Base-by-base conservation (phyloP, 768 basidiomycete genomes). In the Pulveroboletus sp. region DNA sequence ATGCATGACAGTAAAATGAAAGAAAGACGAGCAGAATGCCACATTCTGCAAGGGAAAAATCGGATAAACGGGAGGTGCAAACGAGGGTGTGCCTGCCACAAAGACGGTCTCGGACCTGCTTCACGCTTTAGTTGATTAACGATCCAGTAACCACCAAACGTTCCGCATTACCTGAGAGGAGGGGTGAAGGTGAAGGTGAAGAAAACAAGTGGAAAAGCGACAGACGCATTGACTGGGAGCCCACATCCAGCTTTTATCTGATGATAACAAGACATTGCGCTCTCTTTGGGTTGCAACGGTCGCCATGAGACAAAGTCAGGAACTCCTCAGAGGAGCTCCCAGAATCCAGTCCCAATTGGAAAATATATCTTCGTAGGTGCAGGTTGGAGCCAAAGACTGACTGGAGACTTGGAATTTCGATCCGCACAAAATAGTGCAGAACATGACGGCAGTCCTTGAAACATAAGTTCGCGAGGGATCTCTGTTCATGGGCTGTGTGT, bases 71-170 rank as follows among this genome's bases (percentile, higher is more conserved):
- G 19, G 17, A 37, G 23, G 33, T 19, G 19, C 23, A 27, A 55
- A 43, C 23, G 27, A 55, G 38, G 49, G 59, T 62, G 53, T 62
- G 38, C 61, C 61, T 32, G 53, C 44, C 52, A 59, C 59, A 35
- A 47, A 52, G 11, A 29, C 53, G 60, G 63, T 65, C 57, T 43
- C 63, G 34, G 57, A 65, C 62, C 62, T 59, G 9, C 10, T 20
- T 32, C 32, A 36, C 17, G 0, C 43, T 39, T 1, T 19, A 13
- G 12, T 39, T 23, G 31, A 42, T 33, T 20, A n/a, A 12, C 23
- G 19, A 32, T 25, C 5, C 1, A 27, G 34, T 14, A 7, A 29
- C 2, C 9, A 24, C 5, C 10, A 24, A 40, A 35, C 10, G 25
- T 5, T 13, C 24, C 19, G 31, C 12, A 2, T 37, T 37, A 61